Percentiles rank a stretch among this genome's conserved stretches.
These are phyloP conservation scores for Vitis hybrid DNA, from an alignment of 177 flowering plant species.

Conservation along the genomic window DNA sequence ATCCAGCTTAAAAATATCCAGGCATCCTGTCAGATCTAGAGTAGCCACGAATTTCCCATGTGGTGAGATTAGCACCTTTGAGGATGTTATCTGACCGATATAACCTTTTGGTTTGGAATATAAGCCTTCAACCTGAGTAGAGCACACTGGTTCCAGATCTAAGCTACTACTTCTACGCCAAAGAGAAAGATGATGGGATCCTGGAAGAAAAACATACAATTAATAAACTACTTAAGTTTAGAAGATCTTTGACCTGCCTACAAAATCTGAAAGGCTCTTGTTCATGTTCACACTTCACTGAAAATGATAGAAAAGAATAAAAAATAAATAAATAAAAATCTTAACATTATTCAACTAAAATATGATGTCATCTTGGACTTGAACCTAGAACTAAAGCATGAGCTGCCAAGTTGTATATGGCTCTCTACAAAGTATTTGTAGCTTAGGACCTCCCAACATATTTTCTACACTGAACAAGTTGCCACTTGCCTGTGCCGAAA, in stretches of 20 bases:
- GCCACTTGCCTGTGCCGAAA: too few species aligned
- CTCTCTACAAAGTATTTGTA: not conserved
- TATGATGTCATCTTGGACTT: not conserved
- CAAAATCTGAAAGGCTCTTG: not conserved
- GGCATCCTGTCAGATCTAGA: slow-evolving; percentile 62
- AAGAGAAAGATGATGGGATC: slow-evolving; percentile 58
- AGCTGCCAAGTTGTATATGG: not conserved
- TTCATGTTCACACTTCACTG: not conserved
- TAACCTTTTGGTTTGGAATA: slow-evolving; percentile 44
- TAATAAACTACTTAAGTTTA: not conserved
- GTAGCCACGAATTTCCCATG: slow-evolving; percentile 57
- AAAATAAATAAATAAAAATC: too few species aligned
- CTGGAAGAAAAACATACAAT: slow-evolving; percentile 37
- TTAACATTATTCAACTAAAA: not conserved
- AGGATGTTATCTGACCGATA: slow-evolving; percentile 38
- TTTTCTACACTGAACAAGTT: too few species aligned
- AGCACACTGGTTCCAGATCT: slow-evolving; percentile 43
- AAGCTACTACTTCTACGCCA: slow-evolving; percentile 51
- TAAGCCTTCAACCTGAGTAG: slow-evolving; percentile 57
- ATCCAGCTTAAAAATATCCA: slow-evolving; percentile 62
- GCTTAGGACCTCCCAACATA: too few species aligned
- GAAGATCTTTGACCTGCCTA: not conserved
- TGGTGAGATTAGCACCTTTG: slow-evolving; percentile 82
- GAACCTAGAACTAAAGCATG: not conserved
- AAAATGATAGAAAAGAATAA: too few species aligned